Evolutionary conservation across 129 eudicot genomes (phyloP).

Genomic region (Tanacetum coccineum): DNA sequence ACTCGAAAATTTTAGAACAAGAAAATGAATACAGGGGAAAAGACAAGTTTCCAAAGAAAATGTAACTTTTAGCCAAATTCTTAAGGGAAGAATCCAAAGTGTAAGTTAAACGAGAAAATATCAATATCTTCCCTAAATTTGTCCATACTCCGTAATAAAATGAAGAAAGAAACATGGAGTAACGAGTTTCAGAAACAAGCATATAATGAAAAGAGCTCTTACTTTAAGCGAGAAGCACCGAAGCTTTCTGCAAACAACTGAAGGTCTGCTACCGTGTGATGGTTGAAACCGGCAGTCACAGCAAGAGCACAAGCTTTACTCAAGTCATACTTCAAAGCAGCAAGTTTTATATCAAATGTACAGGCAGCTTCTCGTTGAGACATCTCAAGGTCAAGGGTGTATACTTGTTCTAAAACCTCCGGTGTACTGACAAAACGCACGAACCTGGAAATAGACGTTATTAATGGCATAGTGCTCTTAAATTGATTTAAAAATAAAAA

Average conservation of each 20-base stretch:
- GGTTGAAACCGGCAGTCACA: conserved; percentile 75
- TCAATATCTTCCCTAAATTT: too few species aligned
- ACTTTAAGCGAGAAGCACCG: conserved; percentile 69
- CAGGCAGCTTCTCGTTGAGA: conserved; percentile 88
- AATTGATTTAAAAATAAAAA: too few species aligned
- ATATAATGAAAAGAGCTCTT: neutral
- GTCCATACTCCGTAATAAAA: too few species aligned
- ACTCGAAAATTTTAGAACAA: too few species aligned
- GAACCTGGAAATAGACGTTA: conserved; percentile 15
- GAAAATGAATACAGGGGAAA: too few species aligned
- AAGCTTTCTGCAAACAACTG: conserved; percentile 43
- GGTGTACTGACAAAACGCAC: conserved; percentile 91
- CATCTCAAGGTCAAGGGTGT: conserved; percentile 60
- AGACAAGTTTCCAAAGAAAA: too few species aligned
- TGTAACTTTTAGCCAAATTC: too few species aligned
- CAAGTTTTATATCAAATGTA: conserved; percentile 71
- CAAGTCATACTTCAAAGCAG: conserved; percentile 51
- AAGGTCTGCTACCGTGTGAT: conserved; percentile 55
- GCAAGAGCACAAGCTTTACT: conserved; percentile 58
- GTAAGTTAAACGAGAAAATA: too few species aligned
- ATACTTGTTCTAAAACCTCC: conserved; percentile 55
- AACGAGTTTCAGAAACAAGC: too few species aligned
- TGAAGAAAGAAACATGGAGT: too few species aligned
- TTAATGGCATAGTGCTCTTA: neutral
- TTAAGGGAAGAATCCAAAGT: too few species aligned